Percentiles rank a stretch among this genome's conserved stretches.
These are phyloP conservation scores for Rubus idaeus DNA, from an alignment of 306 rosid genomes.

Conservation along the genomic window DNA sequence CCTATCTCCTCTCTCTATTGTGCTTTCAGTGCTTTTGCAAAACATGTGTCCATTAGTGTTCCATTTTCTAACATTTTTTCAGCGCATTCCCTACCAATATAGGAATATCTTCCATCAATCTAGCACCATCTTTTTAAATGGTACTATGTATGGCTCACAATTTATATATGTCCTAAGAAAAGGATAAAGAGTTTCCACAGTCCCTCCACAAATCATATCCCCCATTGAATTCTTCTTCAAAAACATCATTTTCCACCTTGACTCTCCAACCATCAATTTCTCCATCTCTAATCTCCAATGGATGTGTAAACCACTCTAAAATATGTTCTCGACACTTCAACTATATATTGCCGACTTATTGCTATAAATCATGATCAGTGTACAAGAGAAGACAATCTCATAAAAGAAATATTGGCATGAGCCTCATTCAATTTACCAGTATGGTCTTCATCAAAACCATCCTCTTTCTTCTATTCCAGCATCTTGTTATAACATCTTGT, in stretches of 20 bases:
- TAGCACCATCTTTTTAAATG: neutral
- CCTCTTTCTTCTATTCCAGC: conserved; percentile 44
- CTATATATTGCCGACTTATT: neutral
- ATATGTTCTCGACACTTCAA: neutral
- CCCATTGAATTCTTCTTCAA: neutral
- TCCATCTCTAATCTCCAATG: conserved; percentile 5
- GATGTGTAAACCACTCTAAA: neutral
- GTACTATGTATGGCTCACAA: conserved; percentile 21
- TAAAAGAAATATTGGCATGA: neutral
- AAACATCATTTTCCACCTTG: conserved; percentile 9
- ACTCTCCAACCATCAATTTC: neutral
- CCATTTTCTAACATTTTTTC: neutral
- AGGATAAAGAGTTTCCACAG: neutral
- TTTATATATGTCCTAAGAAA: neutral
- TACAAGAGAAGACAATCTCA: conserved; percentile 1
- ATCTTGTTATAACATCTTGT: conserved; percentile 29
- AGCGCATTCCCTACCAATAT: conserved; percentile 2
- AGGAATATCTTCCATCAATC: neutral
- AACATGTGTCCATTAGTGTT: neutral
- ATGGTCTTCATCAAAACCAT: conserved; percentile 43
- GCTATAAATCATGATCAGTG: conserved; percentile 8
- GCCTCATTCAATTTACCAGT: neutral
- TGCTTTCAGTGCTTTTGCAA: neutral
- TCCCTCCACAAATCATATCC: conserved; percentile 26
- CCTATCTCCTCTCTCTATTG: neutral